A percentile compares a stretch with the other conserved stretches of the same genome.
Evolutionary conservation across 2,329 filamentous ascomycete genomes (phyloP).

Genomic region (Tolypocladium cylindrosporum): DNA sequence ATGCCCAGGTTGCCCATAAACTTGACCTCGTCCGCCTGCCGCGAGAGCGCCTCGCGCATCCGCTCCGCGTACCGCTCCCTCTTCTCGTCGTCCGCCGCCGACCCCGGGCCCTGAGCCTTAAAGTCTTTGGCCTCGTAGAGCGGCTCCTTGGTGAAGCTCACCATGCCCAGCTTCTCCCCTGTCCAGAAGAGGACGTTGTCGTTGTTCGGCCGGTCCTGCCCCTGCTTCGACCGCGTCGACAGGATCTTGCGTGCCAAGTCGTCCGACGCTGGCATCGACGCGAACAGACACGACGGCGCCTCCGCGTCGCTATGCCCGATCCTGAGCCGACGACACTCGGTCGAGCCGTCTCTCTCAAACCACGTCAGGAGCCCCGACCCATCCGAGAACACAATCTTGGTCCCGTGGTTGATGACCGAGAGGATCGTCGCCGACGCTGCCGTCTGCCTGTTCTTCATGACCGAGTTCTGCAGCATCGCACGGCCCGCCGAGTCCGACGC

Average conservation of each 20-base stretch:
- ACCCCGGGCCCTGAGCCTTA: slow-evolving; percentile 35
- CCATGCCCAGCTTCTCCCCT: slow-evolving; percentile 68
- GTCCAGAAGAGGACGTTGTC: slow-evolving; percentile 81
- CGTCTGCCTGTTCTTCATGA: slow-evolving; percentile 72
- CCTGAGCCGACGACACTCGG: slow-evolving; percentile 43
- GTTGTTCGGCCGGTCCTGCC: slow-evolving; percentile 29
- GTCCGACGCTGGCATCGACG: slow-evolving; percentile 42
- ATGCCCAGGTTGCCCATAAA: slow-evolving; percentile 57
- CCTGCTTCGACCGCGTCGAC: slow-evolving; percentile 38
- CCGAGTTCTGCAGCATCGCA: slow-evolving; percentile 29
- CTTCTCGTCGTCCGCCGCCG: slow-evolving; percentile 36
- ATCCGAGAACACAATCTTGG: slow-evolving; percentile 73
- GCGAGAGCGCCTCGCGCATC: slow-evolving; percentile 67
- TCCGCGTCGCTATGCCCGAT: slow-evolving; percentile 44
- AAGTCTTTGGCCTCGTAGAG: slow-evolving; percentile 42
- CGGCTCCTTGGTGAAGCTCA: slow-evolving; percentile 49
- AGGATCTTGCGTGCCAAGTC: slow-evolving; percentile 77
- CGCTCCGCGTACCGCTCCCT: slow-evolving; percentile 53
- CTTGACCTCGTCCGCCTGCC: slow-evolving; percentile 68
- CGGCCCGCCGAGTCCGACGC: slow-evolving; percentile 15
- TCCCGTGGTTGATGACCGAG: slow-evolving; percentile 72
- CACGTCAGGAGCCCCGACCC: slow-evolving; percentile 78
- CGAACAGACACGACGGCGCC: slow-evolving; percentile 39
- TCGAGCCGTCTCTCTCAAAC: slow-evolving; percentile 76
- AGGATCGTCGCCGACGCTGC: slow-evolving; percentile 73